Base-by-base conservation (phyloP, 2,329 filamentous ascomycete species). In the Colletotrichum sp. region DNA sequence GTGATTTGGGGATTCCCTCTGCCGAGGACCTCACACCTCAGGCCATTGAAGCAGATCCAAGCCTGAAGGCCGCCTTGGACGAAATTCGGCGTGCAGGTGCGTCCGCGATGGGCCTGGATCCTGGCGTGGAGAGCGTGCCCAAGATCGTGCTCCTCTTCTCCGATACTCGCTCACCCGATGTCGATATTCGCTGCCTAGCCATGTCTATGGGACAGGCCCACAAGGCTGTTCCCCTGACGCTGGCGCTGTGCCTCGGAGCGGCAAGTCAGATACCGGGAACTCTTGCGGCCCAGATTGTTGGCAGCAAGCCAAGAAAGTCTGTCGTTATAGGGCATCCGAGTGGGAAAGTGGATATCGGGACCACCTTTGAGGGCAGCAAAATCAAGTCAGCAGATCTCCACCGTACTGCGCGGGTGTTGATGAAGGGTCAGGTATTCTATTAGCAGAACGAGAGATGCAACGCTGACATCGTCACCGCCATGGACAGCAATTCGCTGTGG, bases 351-450 rank as follows among this genome's bases (percentile, higher is more conserved):
- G 86, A 88, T 71, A 87, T 90, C 24, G 86, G 87, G 3, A 87
- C 87, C 2, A 84, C 81, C 13, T 81, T 87, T 34, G 79, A 85
- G 30, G 78, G 85, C 28, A 88, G 86, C 0, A 79, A 81, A 55
- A 84, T 90, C 24, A 80, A 84, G 68, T 87, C 86, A 18, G 89
- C 88, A 0, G 85, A 87, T 73, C 78, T 90, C 32, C 82, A 87
- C 76, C 83, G 88, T 24, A 90, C 89, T 0, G 88, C 87, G 9
- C 84, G 87, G 67, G 81, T 89, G 6, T 62, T 90, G 77, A 90
- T 90, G 88, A 87, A 87, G 75, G 89, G 89, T 0, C 79, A 85
- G 6, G 86, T 90, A 4, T 88, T 85, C 63, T 90, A 88, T 75
- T 86, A 73, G 78, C 44, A 39, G 66, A n/a, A 6, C 32, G 39